Evolutionary conservation across 1,139 yeast genomes (phyloP).

Genomic region (Ogataea hybrid): DNA sequence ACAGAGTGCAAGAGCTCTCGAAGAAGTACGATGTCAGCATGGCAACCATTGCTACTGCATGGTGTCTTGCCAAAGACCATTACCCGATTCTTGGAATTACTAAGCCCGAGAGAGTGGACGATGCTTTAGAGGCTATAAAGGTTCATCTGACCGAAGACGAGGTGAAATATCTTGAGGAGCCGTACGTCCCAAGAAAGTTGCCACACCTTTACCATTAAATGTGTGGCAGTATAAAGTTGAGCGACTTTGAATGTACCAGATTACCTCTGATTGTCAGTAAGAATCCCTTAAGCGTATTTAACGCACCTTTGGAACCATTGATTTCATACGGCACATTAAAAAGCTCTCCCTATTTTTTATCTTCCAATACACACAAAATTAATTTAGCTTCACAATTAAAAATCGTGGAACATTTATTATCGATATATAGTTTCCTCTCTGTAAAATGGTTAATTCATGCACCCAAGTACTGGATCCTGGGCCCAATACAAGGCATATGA

Average conservation of each 20-base stretch:
- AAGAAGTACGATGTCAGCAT: slow-evolving; percentile 43
- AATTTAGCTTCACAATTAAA: not conserved
- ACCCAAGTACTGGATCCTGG: too few relatives aligned
- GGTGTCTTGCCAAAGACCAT: slow-evolving; percentile 50
- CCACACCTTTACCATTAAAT: slow-evolving; percentile 1
- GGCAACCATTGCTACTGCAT: slow-evolving; percentile 55
- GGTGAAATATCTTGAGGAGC: slow-evolving; percentile 19
- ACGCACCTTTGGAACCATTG: not conserved
- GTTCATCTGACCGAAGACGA: slow-evolving; percentile 38
- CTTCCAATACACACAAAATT: not conserved
- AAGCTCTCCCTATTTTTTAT: not conserved
- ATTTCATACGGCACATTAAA: not conserved
- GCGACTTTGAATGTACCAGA: not conserved
- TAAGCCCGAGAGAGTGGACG: slow-evolving; percentile 49
- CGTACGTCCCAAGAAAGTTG: slow-evolving; percentile 14
- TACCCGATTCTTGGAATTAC: slow-evolving; percentile 53
- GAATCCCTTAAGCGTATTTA: not conserved
- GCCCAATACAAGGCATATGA: too few relatives aligned
- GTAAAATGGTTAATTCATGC: too few relatives aligned
- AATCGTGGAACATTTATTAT: not conserved
- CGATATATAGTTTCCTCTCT: not conserved
- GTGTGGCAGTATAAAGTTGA: not conserved
- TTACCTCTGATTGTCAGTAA: not conserved
- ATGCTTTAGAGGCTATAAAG: slow-evolving; percentile 46
- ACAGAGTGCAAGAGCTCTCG: slow-evolving; percentile 54